Conservation (phyloP, 495 filamentous ascomycete genomes). For the Sabuloglossum arenarium region DNA sequence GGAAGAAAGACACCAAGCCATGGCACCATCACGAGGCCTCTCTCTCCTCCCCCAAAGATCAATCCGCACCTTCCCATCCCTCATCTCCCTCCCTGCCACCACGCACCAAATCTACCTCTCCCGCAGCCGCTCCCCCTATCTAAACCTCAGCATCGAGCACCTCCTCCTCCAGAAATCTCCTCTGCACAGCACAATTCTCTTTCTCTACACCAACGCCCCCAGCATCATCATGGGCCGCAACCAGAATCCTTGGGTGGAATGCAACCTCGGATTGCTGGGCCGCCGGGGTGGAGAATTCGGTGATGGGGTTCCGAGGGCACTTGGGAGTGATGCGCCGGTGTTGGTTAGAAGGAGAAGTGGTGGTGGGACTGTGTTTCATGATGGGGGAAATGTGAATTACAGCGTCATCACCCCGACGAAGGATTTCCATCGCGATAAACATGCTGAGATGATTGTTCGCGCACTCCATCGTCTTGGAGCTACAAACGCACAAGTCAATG, state of each 20-base stretch:
- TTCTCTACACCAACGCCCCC: slow-evolving; percentile 72
- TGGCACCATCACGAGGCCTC: not conserved
- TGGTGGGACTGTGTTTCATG: slow-evolving; percentile 87
- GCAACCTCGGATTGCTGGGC: slow-evolving; percentile 46
- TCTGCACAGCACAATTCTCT: slow-evolving; percentile 49
- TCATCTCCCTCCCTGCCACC: slow-evolving; percentile 2
- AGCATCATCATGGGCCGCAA: slow-evolving; percentile 85
- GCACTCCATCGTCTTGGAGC: slow-evolving; percentile 41
- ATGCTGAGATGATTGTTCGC: slow-evolving; percentile 76
- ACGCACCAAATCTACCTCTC: slow-evolving; percentile 63
- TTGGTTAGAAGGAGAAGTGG: slow-evolving; percentile 71
- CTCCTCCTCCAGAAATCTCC: slow-evolving; percentile 57
- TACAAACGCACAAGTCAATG: slow-evolving; percentile 44
- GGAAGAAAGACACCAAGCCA: no score
- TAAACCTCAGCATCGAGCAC: slow-evolving; percentile 93
- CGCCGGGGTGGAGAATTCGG: slow-evolving; percentile 3
- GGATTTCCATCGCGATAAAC: slow-evolving; percentile 60
- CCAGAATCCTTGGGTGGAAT: slow-evolving; percentile 92
- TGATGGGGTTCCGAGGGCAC: not conserved
- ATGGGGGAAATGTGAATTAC: slow-evolving; percentile 83
- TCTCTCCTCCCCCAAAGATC: not conserved
- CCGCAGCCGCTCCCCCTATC: slow-evolving; percentile 47
- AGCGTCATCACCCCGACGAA: slow-evolving; percentile 62
- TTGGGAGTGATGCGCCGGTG: slow-evolving; percentile 18
- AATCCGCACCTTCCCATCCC: no score